These are phyloP conservation scores for Jaenimonas drosophilae DNA, from an alignment of 208 protist species.

Conservation along the genomic window DNA sequence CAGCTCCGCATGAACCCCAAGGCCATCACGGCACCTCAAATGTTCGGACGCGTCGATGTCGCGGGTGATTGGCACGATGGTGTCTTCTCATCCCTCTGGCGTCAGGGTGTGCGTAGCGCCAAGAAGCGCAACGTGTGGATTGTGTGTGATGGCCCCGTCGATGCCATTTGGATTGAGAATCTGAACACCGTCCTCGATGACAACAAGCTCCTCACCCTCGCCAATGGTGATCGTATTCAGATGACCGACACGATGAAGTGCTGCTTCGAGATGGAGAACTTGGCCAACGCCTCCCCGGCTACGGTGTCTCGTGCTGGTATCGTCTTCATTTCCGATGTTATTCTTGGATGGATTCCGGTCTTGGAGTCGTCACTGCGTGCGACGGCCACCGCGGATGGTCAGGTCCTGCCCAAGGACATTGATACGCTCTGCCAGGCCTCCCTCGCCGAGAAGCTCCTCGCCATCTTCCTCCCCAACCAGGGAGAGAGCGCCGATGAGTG, in stretches of 20 bases:
- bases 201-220: constrained; percentile 98
- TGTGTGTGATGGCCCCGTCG: constrained; percentile 96
- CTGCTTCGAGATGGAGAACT: constrained; percentile 96
- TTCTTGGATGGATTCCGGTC: constrained; percentile 92
- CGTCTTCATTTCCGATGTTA: constrained; percentile 95
- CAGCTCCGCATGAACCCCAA: constrained; percentile 94
- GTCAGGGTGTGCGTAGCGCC: constrained; percentile 74
- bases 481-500: constrained; percentile 21
- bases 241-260: constrained; percentile 96
- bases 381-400: constrained; percentile 48
- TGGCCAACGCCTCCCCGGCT: constrained; percentile 98
- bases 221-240: constrained; percentile 96
- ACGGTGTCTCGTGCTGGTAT: constrained; percentile 98
- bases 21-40: constrained; percentile 92
- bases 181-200: constrained; percentile 99
- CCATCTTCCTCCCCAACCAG: constrained; percentile 61
- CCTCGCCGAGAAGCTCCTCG: constrained; percentile 74
- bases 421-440: constrained; percentile 57
- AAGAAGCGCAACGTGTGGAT: constrained; percentile 94
- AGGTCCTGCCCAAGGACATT: constrained; percentile 76
- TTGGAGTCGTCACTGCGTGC: constrained; percentile 73
- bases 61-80: constrained; percentile 95
- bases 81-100: constrained; percentile 91
- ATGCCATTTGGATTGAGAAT: constrained; percentile 99
- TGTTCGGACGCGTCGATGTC: constrained; percentile 94